Base-by-base conservation (phyloP, 345 rosid genomes). In the Firmiana major region DNA sequence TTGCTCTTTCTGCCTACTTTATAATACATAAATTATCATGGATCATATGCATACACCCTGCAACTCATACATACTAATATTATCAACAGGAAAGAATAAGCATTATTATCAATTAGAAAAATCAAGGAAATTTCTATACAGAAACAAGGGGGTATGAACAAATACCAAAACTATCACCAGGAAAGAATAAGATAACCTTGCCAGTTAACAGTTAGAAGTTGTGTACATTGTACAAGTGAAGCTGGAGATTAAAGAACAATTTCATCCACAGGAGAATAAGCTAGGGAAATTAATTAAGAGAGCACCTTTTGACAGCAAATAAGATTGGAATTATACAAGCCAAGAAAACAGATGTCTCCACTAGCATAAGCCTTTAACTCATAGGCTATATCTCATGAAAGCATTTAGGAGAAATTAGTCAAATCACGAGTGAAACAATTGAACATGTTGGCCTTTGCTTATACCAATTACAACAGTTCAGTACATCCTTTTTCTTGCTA, bases 381-480 rank as follows among this genome's bases (percentile, higher is more conserved):
- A 5, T 69, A 43, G n/a, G 19, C 17, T 15, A 48, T 1, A 13
- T 4, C 7, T 49, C 51, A 46, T 12, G 54, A 49, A 15, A 15
- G 19, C 19, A 15, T 46, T 46, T n/a, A n/a, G n/a, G n/a, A 36
- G 4, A 9, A 9, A 45, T 10, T 45, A 45, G 48, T 15, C 19
- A 49, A 45, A 75, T 48, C 66, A 77, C 48, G 8, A 46, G 12
- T 75, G 67, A 74, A 86, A 77, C 73, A 82, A 84, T 71, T 57
- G 81, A 63, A 80, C 77, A 13, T 57, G 63, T 74, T 76, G 49
- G 46, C 66, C 76, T 79, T 83, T 34, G 73, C 79, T 86, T 88
- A 75, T 77, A 85, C 85, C 90, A 82, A 75, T 84, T 90, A 90
- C 91, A 90, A 88, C 87, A 86, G 68, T 80, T 81, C 78, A 74